Conservation (phyloP, 768 basidiomycete genomes). For the Termitomyces sp. region DNA sequence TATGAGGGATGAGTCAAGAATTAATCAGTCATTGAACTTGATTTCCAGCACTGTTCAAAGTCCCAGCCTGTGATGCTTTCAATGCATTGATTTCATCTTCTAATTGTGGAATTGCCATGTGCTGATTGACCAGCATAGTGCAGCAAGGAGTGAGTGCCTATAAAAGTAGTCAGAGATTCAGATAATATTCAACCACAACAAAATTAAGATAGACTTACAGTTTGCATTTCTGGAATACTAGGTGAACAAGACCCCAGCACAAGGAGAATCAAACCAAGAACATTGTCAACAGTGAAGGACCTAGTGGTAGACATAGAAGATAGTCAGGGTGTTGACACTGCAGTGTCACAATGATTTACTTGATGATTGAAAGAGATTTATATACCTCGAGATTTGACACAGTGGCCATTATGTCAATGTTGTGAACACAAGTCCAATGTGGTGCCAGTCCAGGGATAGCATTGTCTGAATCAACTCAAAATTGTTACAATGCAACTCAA, state of each 20-base stretch:
- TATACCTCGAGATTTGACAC: neutral
- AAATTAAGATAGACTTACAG: neutral
- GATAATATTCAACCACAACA: no score
- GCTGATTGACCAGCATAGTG: neutral
- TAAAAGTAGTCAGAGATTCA: neutral
- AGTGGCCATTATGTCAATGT: neutral
- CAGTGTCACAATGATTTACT: no score
- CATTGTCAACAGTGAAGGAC: neutral
- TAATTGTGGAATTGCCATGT: neutral
- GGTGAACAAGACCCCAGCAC: neutral
- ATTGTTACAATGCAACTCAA: neutral
- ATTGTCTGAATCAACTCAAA: neutral
- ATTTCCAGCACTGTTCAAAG: no score
- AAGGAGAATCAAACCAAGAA: neutral
- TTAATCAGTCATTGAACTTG: neutral
- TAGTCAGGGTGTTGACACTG: neutral
- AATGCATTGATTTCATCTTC: neutral
- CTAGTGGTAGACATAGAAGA: neutral
- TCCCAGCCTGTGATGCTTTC: no score
- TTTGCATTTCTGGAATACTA: neutral
- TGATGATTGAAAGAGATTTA: neutral
- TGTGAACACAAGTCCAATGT: neutral
- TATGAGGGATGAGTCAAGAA: neutral
- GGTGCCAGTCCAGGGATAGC: neutral
- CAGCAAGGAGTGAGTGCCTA: neutral